Evolutionary conservation across 164 flowering plant species (phyloP).

Genomic region (Vitis rupestris): DNA sequence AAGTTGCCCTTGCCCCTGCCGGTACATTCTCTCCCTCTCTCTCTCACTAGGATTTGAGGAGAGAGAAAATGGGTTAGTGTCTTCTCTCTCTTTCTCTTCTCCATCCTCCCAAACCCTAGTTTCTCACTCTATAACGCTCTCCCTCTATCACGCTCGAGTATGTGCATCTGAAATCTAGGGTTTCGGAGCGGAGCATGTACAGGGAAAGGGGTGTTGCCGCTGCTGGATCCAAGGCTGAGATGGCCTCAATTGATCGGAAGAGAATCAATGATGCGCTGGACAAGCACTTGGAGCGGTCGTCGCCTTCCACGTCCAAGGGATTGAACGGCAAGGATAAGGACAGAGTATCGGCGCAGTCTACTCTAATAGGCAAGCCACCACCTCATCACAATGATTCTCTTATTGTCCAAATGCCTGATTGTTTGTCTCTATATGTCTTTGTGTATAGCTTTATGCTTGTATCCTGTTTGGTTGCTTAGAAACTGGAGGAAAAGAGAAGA

Average conservation of each 20-base stretch:
- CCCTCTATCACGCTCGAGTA: no score
- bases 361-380: conserved; percentile 33
- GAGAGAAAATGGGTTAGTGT: not conserved
- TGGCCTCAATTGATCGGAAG: conserved; percentile 61
- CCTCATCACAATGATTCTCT: conserved; percentile 43
- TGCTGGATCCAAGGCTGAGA: conserved; percentile 46
- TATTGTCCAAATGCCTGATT: conserved; percentile 47
- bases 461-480: not conserved
- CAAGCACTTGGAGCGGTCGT: conserved; percentile 70
- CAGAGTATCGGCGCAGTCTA: conserved; percentile 35
- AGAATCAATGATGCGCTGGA: conserved; percentile 70
- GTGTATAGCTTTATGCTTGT: not conserved
- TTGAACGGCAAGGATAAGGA: conserved; percentile 48
- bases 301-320: conserved; percentile 61
- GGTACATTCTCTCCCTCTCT: not conserved
- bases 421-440: conserved; percentile 21
- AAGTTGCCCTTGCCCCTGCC: not conserved
- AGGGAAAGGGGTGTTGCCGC: conserved; percentile 26
- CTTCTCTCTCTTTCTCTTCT: not conserved
- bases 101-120: not conserved
- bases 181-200: conserved; percentile 35
- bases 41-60: not conserved
- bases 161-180: conserved; percentile 3
- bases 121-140: no score
- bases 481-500: no score